These are phyloP conservation scores for Microcyclospora tardicrescens DNA, from an alignment of 2,329 filamentous ascomycete species.

Conservation along the genomic window DNA sequence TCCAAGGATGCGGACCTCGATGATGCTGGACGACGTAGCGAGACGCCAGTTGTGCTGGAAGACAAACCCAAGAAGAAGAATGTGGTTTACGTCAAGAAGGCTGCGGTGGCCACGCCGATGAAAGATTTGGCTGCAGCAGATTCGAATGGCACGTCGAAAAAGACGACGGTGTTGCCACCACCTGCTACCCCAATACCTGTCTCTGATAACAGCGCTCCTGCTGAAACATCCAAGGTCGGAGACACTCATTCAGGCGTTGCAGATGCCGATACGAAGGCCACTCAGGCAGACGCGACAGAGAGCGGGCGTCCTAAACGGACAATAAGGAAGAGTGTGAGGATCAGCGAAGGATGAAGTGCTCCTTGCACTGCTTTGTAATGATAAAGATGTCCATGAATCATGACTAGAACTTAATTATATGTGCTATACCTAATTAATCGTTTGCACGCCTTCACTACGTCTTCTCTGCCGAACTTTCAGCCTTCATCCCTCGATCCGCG, in stretches of 20 bases:
- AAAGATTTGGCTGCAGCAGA: constrained; percentile 1
- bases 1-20: constrained; percentile 8
- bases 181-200: neutral
- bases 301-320: constrained; percentile 14
- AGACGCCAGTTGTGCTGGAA: constrained; percentile 10
- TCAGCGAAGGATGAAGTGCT: constrained; percentile 14
- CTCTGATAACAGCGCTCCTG: neutral
- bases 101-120: neutral
- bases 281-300: constrained; percentile 5
- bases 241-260: neutral
- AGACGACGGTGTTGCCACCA: constrained; percentile 1
- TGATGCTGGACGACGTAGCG: constrained; percentile 12
- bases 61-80: constrained; percentile 5
- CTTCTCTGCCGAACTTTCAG: no score
- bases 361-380: no score
- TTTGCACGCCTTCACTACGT: no score
- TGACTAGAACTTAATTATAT: no score
- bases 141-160: constrained; percentile 2
- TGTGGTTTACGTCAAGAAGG: constrained; percentile 12
- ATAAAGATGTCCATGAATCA: no score
- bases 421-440: no score
- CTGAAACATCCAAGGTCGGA: constrained; percentile 1
- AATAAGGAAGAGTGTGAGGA: constrained; percentile 20
- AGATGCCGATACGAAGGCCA: constrained; percentile 2
- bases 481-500: no score